Conservation (phyloP, 2,329 filamentous ascomycete genomes). For the Beauveria sp. region DNA sequence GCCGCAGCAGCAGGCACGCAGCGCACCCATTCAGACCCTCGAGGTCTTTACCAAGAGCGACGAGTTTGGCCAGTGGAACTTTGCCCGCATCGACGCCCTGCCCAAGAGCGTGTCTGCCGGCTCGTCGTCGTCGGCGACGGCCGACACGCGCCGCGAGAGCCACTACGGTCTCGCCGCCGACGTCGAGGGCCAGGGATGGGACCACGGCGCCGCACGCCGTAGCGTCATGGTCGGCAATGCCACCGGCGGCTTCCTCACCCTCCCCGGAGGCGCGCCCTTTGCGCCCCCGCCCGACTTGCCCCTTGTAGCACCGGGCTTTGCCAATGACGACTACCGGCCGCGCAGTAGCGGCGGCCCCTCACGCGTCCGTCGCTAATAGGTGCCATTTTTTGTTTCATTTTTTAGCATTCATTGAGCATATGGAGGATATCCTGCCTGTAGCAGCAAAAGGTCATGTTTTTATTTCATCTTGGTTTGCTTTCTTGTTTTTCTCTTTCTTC, state of each 20-base stretch:
- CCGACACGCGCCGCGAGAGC: constrained; percentile 37
- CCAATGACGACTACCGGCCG: constrained; percentile 11
- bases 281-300: constrained; percentile 12
- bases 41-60: constrained; percentile 55
- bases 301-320: neutral
- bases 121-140: constrained; percentile 12
- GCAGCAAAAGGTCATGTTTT: too few relatives aligned
- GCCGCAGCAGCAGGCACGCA: constrained; percentile 19
- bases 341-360: constrained; percentile 4
- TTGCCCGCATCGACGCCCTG: constrained; percentile 38
- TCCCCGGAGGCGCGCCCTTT: constrained; percentile 30
- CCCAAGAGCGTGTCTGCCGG: too few relatives aligned
- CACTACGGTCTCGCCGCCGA: constrained; percentile 52
- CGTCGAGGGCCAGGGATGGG: constrained; percentile 41
- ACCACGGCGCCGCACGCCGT: constrained; percentile 38
- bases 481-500: too few relatives aligned
- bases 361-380: too few relatives aligned
- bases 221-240: constrained; percentile 48
- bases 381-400: too few relatives aligned
- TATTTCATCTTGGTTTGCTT: too few relatives aligned
- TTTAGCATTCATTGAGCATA: too few relatives aligned
- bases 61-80: constrained; percentile 52
- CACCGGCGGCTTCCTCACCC: constrained; percentile 43
- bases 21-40: constrained; percentile 43
- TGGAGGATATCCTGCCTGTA: too few relatives aligned